Evolutionary conservation across 208 protist genomes (phyloP), one percentile per base, ranked within the genome.

Genomic region (Wallacemonas collosoma): DNA sequence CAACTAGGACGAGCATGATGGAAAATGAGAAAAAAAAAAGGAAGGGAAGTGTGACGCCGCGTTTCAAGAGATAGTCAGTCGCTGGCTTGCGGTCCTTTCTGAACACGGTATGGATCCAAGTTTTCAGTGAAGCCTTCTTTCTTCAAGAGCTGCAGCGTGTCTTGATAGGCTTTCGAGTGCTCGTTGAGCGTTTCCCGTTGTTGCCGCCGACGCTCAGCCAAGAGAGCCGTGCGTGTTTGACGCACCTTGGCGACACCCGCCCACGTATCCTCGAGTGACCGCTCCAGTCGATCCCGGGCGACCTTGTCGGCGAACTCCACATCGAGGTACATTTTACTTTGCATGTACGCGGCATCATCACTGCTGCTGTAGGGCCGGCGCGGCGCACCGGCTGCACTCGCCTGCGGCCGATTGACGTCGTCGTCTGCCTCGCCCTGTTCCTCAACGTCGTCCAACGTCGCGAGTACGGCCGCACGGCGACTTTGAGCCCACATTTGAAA

Each of bases 171-270:
- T 14, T 54, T 39, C 1, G 89, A 90, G 38, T 71, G 72, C 26
- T 47, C 50, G 35, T 71, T 26, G 48, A 74, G 72, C 35, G 70
- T 62, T 41, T 81, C 75, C 11, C 82, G 74, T 36, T 91, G 72
- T 2, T 83, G 79, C 2, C 83, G 73, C 2, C 81, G 79, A 2
- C 89, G 71, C 48, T 91, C 81, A 26, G 62, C 71, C 56, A 90
- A 78, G 2, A 91, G 48, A 44, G 77, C 80, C 56, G 88, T 80
- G 26, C 83, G 71, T 36, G 87, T 95, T 38, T 83, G 82, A 9
- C 91, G n/a, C 9, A 95, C 81, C 40, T 88, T 87, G 36, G 69
- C 82, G 3, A 95, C 85, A 55, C 80, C 82, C 38, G 81, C 81
- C 87, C 87, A 93, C 43, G 86, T 78, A 44, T 82, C 83, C 41